Base-by-base conservation (phyloP, 345 rosid genomes). In the Diplotaxis tenuifolia region DNA sequence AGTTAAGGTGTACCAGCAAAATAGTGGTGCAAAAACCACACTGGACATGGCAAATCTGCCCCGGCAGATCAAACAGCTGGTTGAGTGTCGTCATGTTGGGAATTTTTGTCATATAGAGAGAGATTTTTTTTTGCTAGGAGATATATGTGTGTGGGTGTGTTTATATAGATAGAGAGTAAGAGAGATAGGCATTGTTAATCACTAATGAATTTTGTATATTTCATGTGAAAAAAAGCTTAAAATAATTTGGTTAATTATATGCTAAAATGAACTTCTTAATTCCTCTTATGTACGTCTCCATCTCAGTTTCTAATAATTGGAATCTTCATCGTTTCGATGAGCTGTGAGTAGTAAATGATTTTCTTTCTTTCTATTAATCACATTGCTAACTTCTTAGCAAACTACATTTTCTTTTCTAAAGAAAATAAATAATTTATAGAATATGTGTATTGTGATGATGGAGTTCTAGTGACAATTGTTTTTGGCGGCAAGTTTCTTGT, bases 1-100 rank as follows among this genome's bases (percentile, higher is more conserved):
- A 16, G 36, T 8, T 11, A 11, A 20, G 15, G 16, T 60, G 5
- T 84, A 95, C 99, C 85, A 92, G 88, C 68, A 95, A 83, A 78
- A 92, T 86, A 76, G 99, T 95, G 78, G 86, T 83, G 84, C 98
- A 90, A 78, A 86, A 92, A 50, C 98, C 96, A 76, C 97, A 95
- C 74, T 92, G 93, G n/a, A 95, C 96, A 72, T 92, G 90, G 83
- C 94, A 95, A 77, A 95, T 87, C 86, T 95, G 93, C 57, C 93
- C 96, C 14, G 97, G 89, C 55, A 85, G 87, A 83, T 90, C 93
- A 75, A 89, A 82, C 66, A 84, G 82, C 65, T 83, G 86, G 75
- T 78, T 86, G 64, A 88, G 63, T 67, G 86, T 80, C 49, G 90
- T 83, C 96, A 95, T 83, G 75, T 45, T 72, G 34, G 56, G 71